These are phyloP conservation scores for Globisporangium spinosum DNA, from an alignment of 352 stramenopile species.

Conservation along the genomic window DNA sequence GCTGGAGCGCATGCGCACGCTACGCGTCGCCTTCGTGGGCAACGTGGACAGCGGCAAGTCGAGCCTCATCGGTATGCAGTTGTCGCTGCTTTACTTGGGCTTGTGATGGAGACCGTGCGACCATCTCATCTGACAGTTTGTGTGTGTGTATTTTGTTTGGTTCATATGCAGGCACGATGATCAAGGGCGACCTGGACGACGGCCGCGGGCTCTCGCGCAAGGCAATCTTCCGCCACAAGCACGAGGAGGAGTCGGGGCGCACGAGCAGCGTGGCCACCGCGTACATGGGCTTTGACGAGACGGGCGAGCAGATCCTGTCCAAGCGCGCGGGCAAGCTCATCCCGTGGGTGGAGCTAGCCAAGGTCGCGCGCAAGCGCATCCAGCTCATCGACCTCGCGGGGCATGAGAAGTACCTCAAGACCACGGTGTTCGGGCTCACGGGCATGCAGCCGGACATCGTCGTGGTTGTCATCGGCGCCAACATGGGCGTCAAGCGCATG, in stretches of 20 bases:
- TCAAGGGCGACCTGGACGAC: conserved; percentile 95
- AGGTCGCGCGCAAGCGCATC: conserved; percentile 74
- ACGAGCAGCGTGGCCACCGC: conserved; percentile 82
- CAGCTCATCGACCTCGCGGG: conserved; percentile 88
- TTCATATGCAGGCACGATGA: conserved; percentile 69
- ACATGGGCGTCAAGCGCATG: conserved; percentile 95
- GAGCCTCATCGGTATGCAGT: conserved; percentile 72
- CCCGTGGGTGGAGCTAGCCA: conserved; percentile 78
- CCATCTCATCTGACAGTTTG: background rate
- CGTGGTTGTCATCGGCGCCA: conserved; percentile 91
- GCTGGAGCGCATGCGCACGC: conserved; percentile 53
- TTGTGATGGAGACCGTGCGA: background rate
- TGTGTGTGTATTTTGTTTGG: background rate
- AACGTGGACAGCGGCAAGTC: conserved; percentile 94
- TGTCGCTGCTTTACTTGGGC: background rate
- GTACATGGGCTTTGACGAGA: conserved; percentile 78
- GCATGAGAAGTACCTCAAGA: conserved; percentile 99
- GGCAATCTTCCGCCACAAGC: conserved; percentile 86
- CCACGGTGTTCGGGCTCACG: conserved; percentile 98
- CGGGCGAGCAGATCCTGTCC: conserved; percentile 74
- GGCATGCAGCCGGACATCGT: conserved; percentile 95
- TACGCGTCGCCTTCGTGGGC: conserved; percentile 88
- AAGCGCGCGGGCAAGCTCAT: conserved; percentile 70
- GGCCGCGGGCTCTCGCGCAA: conserved; percentile 87
- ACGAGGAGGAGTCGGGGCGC: conserved; percentile 77